These are phyloP conservation scores for Ceratocystis eucalypticola DNA, from an alignment of 2,329 filamentous ascomycete genomes.

Conservation along the genomic window DNA sequence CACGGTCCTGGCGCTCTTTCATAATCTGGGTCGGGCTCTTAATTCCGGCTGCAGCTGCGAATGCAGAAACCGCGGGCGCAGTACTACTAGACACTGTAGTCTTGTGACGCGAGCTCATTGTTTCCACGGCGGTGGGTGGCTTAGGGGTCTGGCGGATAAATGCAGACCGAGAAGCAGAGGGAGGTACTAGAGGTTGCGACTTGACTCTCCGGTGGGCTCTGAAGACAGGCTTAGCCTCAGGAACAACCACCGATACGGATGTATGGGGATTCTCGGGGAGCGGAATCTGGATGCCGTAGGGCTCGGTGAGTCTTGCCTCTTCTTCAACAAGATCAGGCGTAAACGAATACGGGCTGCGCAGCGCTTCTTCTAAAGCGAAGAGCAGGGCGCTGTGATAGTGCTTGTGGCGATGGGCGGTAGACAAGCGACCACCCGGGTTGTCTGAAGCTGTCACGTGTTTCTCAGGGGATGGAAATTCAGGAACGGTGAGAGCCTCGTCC, in stretches of 20 bases:
- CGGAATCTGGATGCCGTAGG: constrained; percentile 46
- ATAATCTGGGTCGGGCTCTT: constrained; percentile 83
- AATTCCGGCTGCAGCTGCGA: constrained; percentile 43
- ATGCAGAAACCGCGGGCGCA: constrained; percentile 12
- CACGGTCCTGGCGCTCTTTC: constrained; percentile 64
- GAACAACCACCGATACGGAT: constrained; percentile 33
- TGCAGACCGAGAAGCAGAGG: constrained; percentile 11
- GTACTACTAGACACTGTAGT: constrained; percentile 14
- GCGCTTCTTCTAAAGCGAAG: constrained; percentile 79
- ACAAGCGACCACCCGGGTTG: constrained; percentile 20
- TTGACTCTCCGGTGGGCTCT: constrained; percentile 14
- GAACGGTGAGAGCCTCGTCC: constrained; percentile 26
- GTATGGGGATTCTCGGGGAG: constrained; percentile 29
- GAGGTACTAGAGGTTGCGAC: constrained; percentile 12
- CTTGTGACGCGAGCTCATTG: constrained; percentile 16
- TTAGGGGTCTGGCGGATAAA: constrained; percentile 2
- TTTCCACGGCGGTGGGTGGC: not conserved
- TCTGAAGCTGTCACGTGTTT: constrained; percentile 10
- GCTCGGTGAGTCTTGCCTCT: constrained; percentile 82
- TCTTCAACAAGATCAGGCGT: constrained; percentile 76
- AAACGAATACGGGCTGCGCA: constrained; percentile 70
- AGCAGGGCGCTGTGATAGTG: constrained; percentile 82
- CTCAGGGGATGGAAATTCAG: constrained; percentile 24
- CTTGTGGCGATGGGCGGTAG: constrained; percentile 55
- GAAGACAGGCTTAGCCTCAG: constrained; percentile 26